Conservation (phyloP, 495 filamentous ascomycete species). For the Bryoglossum gracile region DNA sequence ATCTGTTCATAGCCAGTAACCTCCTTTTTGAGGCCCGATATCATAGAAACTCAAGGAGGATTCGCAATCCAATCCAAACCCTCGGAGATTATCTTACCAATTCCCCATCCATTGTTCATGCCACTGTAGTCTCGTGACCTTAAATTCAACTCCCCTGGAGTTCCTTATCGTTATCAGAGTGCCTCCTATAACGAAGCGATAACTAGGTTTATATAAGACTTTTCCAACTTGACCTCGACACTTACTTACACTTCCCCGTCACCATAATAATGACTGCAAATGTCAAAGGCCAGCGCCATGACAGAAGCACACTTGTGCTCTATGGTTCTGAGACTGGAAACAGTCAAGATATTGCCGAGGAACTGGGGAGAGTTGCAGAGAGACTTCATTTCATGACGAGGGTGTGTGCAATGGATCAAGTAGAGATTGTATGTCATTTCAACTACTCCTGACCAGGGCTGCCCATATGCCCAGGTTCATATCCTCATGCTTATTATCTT, state of each 20-base stretch:
- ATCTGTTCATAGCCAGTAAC: no score
- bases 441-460: background rate
- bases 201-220: background rate
- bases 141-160: no score
- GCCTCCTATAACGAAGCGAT: no score
- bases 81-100: no score
- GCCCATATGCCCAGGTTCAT: background rate
- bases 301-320: constrained; percentile 65
- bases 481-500: constrained; percentile 15
- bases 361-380: constrained; percentile 64
- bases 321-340: constrained; percentile 96
- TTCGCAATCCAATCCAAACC: no score
- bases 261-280: constrained; percentile 17
- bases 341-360: constrained; percentile 78
- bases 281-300: constrained; percentile 23
- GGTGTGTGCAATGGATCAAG: constrained; percentile 67
- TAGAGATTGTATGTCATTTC: constrained; percentile 57
- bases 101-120: no score
- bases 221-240: background rate
- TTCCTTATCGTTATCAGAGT: no score
- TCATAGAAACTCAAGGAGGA: no score
- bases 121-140: no score
- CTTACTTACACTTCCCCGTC: background rate
- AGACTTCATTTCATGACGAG: constrained; percentile 69
- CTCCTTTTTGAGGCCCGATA: no score